phyloP scores from a whole-genome alignment of 2,329 filamentous ascomycete genomes.

The Hymenoscyphus albidus region DNA sequence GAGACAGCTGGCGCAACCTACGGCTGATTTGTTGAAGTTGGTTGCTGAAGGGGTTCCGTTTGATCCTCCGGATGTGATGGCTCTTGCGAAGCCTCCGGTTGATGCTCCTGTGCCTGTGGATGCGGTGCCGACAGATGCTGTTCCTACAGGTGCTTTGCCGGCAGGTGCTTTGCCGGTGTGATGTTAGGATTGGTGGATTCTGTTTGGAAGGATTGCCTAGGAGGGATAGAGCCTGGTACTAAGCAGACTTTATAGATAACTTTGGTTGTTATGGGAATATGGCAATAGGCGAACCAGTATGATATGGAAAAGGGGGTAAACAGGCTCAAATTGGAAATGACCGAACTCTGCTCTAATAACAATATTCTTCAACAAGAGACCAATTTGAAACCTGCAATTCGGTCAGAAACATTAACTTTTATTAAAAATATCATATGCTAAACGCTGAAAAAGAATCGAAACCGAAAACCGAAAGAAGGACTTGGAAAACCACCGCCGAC shows the following conservation, averaged over 20 bases:
- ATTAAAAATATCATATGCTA: not conserved
- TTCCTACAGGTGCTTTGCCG: no score
- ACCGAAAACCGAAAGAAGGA: no score
- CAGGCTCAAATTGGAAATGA: not conserved
- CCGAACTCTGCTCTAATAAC: not conserved
- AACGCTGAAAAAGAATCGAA: not conserved
- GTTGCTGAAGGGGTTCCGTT: slow-evolving; percentile 18
- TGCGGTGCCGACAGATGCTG: no score
- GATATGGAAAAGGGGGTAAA: no score
- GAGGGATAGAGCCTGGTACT: no score
- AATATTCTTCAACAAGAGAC: not conserved
- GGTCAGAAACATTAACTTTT: slow-evolving; percentile 9
- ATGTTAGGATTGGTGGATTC: no score
- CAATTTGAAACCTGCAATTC: not conserved
- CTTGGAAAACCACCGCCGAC: not conserved
- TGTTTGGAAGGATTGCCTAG: no score
- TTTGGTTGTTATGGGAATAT: no score
- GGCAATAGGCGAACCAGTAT: no score
- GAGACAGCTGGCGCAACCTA: slow-evolving; percentile 27
- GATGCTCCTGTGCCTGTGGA: slow-evolving; percentile 17
- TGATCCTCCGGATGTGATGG: slow-evolving; percentile 5
- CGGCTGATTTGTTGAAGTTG: slow-evolving; percentile 19
- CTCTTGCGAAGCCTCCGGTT: slow-evolving; percentile 7
- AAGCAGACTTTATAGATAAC: no score
- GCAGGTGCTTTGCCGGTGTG: no score